Evolutionary conservation across 257 asterid species (phyloP), one percentile per base, ranked within the genome.

Genomic region (Penstemon barbatus): DNA sequence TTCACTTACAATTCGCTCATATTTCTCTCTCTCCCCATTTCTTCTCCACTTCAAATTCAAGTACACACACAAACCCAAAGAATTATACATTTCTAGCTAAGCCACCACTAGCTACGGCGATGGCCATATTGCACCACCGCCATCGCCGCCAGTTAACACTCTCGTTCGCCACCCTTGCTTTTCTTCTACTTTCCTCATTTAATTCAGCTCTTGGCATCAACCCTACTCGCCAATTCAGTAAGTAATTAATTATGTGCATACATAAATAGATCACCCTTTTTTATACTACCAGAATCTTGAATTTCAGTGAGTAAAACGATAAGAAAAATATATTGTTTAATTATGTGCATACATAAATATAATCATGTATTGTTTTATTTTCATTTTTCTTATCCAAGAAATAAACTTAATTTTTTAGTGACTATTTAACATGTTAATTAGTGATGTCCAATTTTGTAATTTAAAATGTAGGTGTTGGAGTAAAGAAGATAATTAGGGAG

Each of bases 101-200:
- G 9, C 77, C 56, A 42, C 67, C 68, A 6, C 69, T 25, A 43
- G 15, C 73, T 10, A 5, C 61, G 76, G 77, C 75, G 77, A 87
- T 87, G 95, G 83, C 69, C 81, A 41, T 51, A 1, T 45, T 62
- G 10, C 53, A 66, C 81, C 74, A 48, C 77, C 74, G 53, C 73
- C 71, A 44, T 54, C 80, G 52, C 71, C 85, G 68, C 69, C 82
- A 71, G 7, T 45, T 65, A 0, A 41, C 82, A 0, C 82, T 81
- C 46, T 82, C 90, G 6, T 49, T 82, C 3, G 85, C 89, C 71
- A 48, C 86, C 53, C 19, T 84, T 4, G 81, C 85, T 9, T 75
- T 86, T 65, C 85, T 89, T 45, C 72, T 86, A 4, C 82, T 89
- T 7, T 64, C 83, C 65, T 74, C 85, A 36, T 73, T 68, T 42